Evolutionary conservation across 1,139 yeast genomes (phyloP).

Genomic region (Debaryomyces robertsiae): DNA sequence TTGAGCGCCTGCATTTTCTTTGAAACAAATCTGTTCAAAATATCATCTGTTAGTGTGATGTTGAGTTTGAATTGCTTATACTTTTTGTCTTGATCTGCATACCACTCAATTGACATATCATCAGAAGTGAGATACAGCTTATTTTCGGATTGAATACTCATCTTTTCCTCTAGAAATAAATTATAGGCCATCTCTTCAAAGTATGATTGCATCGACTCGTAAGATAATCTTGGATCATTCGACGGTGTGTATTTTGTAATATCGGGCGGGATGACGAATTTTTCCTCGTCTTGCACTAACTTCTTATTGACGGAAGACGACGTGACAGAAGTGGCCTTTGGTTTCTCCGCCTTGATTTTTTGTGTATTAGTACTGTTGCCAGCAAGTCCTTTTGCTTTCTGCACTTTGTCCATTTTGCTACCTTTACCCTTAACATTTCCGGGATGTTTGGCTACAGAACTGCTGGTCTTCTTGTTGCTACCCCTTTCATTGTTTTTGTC

Average conservation of each 20-base stretch:
- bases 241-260: conserved; percentile 33
- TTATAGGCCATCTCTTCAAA: conserved; percentile 62
- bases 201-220: conserved; percentile 53
- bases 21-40: conserved; percentile 45
- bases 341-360: not conserved
- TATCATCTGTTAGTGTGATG: conserved; percentile 39
- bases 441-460: not conserved
- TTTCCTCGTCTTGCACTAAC: conserved; percentile 6
- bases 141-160: conserved; percentile 45
- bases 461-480: conserved; percentile 1
- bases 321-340: not conserved
- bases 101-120: conserved; percentile 55
- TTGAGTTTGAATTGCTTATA: conserved; percentile 42
- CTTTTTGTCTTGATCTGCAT: conserved; percentile 46
- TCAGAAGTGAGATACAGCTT: conserved; percentile 39
- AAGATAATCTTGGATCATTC: conserved; percentile 44
- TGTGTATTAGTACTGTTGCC: not conserved
- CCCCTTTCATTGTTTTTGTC: not conserved
- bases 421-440: not conserved
- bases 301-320: not conserved
- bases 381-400: not conserved
- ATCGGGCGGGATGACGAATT: conserved; percentile 27
- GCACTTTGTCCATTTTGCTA: not conserved
- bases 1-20: conserved; percentile 43
- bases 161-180: conserved; percentile 60